A percentile compares a stretch with the other conserved stretches of the same genome.
These are phyloP conservation scores for Bretziella fagacearum DNA, from an alignment of 2,329 filamentous ascomycete species.

Conservation along the genomic window DNA sequence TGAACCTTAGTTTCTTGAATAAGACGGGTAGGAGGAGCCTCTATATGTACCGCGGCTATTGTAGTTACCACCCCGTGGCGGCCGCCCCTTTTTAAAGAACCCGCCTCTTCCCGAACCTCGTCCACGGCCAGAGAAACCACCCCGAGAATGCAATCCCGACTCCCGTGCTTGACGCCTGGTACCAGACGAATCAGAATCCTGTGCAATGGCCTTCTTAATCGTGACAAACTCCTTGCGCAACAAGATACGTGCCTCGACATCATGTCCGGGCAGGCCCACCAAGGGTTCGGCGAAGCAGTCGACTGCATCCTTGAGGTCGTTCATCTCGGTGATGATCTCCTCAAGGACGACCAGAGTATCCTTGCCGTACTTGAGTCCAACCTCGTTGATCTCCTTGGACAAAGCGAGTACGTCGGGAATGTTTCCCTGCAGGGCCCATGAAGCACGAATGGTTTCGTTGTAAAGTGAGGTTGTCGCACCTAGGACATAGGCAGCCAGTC, in stretches of 20 bases:
- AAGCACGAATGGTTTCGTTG: slow-evolving; percentile 44
- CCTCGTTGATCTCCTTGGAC: slow-evolving; percentile 48
- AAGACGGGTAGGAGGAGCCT: no score
- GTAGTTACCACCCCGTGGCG: no score
- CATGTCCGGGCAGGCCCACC: background rate
- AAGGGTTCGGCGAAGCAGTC: slow-evolving; percentile 8
- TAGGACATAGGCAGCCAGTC: slow-evolving; percentile 52
- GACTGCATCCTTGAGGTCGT: background rate
- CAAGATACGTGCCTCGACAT: background rate
- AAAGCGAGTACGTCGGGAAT: slow-evolving; percentile 35
- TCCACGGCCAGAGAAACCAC: no score
- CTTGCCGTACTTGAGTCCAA: slow-evolving; percentile 29
- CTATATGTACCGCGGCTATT: no score
- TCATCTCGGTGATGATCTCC: slow-evolving; percentile 5
- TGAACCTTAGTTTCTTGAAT: no score
- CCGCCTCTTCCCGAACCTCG: no score
- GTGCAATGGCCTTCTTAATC: background rate
- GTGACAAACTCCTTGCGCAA: slow-evolving; percentile 3
- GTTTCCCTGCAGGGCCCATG: slow-evolving; percentile 46
- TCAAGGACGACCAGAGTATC: slow-evolving; percentile 7
- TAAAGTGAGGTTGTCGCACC: slow-evolving; percentile 55
- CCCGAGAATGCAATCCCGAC: no score
- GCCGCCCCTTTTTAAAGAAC: no score
- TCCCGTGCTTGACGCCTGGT: background rate
- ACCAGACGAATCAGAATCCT: no score